phyloP scores from a whole-genome alignment of 2,329 filamentous ascomycete genomes.

The Sarocladium brachiariae region DNA sequence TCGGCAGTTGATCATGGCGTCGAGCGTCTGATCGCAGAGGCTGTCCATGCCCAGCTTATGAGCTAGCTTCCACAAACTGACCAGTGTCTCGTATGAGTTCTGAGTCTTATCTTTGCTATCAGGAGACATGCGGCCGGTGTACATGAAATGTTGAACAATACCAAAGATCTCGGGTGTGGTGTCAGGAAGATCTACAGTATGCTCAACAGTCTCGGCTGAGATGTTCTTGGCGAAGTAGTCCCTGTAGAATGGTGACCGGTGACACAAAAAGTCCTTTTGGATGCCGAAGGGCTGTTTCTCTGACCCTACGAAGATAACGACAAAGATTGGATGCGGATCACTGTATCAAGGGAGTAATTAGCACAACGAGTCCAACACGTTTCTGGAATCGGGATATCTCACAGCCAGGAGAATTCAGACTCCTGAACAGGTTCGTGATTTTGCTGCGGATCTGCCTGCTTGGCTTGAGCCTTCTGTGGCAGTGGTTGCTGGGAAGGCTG shows the following conservation, averaged over 20 bases:
- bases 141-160: slow-evolving; percentile 48
- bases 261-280: slow-evolving; percentile 51
- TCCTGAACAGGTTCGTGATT: not conserved
- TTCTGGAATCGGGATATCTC: slow-evolving; percentile 14
- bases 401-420: slow-evolving; percentile 32
- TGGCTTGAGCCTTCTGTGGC: not conserved
- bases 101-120: slow-evolving; percentile 26
- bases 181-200: slow-evolving; percentile 43
- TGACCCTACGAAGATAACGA: slow-evolving; percentile 46
- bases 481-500: not conserved
- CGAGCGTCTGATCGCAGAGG: slow-evolving; percentile 49
- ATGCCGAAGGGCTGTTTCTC: slow-evolving; percentile 49
- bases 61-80: slow-evolving; percentile 51
- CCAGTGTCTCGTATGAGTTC: slow-evolving; percentile 47
- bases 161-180: slow-evolving; percentile 44
- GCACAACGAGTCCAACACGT: not conserved
- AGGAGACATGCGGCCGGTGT: slow-evolving; percentile 41
- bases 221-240: slow-evolving; percentile 33
- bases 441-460: not conserved
- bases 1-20: slow-evolving; percentile 50
- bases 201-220: slow-evolving; percentile 36
- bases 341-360: slow-evolving; percentile 23
- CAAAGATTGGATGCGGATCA: slow-evolving; percentile 48
- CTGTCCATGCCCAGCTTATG: slow-evolving; percentile 44
- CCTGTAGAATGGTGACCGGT: slow-evolving; percentile 42